A percentile compares a stretch with the other conserved stretches of the same genome.
Conservation (phyloP, 1,284 basidiomycete genomes). For the Rhodotorula sp. region DNA sequence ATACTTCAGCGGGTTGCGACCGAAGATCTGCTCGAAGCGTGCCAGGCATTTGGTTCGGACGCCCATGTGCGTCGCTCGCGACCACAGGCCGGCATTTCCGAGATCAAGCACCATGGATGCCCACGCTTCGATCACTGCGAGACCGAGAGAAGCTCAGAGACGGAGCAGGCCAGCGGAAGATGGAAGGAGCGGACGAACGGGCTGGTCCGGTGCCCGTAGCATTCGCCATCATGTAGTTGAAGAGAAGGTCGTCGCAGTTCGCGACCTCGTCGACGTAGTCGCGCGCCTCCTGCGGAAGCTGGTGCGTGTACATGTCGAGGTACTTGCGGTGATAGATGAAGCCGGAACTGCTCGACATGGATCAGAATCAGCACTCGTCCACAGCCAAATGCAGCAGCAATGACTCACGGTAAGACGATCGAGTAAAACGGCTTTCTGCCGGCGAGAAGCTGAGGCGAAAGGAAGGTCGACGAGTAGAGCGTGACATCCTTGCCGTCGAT, state of each 20-base stretch:
- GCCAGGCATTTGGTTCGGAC: neutral
- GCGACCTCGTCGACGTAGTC: neutral
- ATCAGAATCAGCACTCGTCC: neutral
- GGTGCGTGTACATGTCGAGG: constrained; percentile 1
- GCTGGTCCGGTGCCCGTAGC: neutral
- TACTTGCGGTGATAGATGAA: constrained; percentile 9
- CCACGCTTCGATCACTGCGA: constrained; percentile 6
- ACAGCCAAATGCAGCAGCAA: neutral
- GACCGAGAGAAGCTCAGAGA: neutral
- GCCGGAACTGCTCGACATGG: neutral
- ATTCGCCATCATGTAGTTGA: constrained; percentile 8
- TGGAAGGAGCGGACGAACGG: neutral
- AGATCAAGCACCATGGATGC: neutral
- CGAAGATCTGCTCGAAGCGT: constrained; percentile 2
- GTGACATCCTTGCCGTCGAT: neutral
- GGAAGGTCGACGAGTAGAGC: constrained; percentile 6
- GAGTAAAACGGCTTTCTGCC: constrained; percentile 5
- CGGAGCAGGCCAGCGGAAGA: neutral
- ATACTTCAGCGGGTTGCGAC: constrained; percentile 2
- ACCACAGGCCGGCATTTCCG: constrained; percentile 7
- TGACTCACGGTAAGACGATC: neutral
- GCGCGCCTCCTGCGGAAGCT: neutral
- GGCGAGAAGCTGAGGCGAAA: neutral
- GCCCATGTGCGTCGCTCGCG: constrained; percentile 2
- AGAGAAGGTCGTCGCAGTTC: constrained; percentile 9